Conservation (phyloP, 2,329 filamentous ascomycete genomes). For the Blastomyces parvus region DNA sequence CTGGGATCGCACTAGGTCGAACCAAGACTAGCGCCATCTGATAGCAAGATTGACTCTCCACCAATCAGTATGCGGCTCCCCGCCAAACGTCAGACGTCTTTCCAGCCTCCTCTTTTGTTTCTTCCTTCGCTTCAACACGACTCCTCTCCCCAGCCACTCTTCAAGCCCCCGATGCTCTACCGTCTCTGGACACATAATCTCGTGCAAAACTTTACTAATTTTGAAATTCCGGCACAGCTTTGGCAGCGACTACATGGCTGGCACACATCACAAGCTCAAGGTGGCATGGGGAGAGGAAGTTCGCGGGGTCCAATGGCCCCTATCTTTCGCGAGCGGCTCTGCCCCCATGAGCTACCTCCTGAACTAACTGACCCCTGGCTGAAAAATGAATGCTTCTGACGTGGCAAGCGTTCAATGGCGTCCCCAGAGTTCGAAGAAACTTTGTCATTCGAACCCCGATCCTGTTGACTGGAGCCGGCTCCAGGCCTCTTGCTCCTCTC, state of each 20-base stretch:
- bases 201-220: not conserved
- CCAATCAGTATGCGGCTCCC: not conserved
- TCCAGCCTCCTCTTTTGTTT: not conserved
- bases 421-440: not conserved
- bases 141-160: not conserved
- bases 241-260: not conserved
- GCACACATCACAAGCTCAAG: not conserved
- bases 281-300: not conserved
- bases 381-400: slow-evolving; percentile 4
- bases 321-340: not conserved
- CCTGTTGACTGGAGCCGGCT: not conserved
- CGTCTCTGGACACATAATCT: not conserved
- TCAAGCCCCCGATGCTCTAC: not conserved
- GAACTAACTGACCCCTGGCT: not conserved
- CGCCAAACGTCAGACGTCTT: not conserved
- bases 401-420: not conserved
- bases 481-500: not conserved
- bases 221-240: not conserved
- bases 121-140: not conserved
- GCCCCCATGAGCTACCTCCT: not conserved
- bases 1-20: not conserved
- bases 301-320: not conserved
- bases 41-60: not conserved
- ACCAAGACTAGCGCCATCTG: not conserved
- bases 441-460: not conserved